phyloP scores from a whole-genome alignment of 2,329 filamentous ascomycete genomes.

The Fusarium caatingaense region DNA sequence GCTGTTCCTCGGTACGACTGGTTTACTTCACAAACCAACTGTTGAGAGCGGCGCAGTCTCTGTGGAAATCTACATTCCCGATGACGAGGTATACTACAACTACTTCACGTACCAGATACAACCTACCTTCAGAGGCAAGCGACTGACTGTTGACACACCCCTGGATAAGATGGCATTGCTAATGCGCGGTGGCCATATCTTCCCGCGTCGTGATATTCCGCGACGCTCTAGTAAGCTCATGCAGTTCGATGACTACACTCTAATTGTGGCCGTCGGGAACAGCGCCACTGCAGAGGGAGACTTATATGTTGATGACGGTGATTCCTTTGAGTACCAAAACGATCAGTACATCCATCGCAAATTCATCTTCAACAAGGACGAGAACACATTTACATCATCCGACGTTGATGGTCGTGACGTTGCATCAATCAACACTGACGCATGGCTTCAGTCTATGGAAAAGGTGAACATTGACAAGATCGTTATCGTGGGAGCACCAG shows the following conservation, averaged over 20 bases:
- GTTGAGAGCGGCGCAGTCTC: conserved; percentile 80
- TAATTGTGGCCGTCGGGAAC: conserved; percentile 78
- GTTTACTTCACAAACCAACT: conserved; percentile 92
- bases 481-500: conserved; percentile 82
- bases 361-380: conserved; percentile 70
- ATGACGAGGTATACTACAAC: conserved; percentile 91
- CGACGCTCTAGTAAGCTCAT: conserved; percentile 88
- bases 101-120: conserved; percentile 90
- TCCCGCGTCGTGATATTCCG: conserved; percentile 88
- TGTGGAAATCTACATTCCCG: conserved; percentile 86
- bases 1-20: conserved; percentile 88
- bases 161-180: conserved; percentile 89
- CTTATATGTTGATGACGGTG: conserved; percentile 92
- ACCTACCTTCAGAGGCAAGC: conserved; percentile 74
- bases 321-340: conserved; percentile 86
- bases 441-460: conserved; percentile 83
- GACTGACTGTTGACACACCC: conserved; percentile 77
- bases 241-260: conserved; percentile 94
- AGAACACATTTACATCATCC: conserved; percentile 70
- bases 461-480: conserved; percentile 85
- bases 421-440: conserved; percentile 68
- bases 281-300: conserved; percentile 74
- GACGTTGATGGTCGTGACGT: conserved; percentile 69
- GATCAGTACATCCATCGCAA: conserved; percentile 89
- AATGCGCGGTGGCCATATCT: conserved; percentile 92